Evolutionary conservation across 2,329 filamentous ascomycete species (phyloP), one percentile per base, ranked within the genome.

Genomic region (Taxawa tesnikishii): DNA sequence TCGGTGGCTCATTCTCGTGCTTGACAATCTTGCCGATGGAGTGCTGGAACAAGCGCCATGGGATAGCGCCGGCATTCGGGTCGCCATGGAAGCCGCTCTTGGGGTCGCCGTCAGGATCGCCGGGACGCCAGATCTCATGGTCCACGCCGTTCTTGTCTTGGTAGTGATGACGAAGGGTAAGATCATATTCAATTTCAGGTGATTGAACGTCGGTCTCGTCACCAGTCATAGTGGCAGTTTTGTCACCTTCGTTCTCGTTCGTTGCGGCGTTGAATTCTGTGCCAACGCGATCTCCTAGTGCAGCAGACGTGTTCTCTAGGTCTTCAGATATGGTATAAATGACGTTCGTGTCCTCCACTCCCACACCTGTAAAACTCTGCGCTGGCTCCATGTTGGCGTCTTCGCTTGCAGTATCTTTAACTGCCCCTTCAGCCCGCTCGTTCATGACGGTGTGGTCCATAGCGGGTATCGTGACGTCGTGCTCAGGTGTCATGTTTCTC

Each of bases 41-140:
- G 4, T 43, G 48, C 32, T 48, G 50, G 39, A 55, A 61, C 6
- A 63, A 28, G 19, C 56, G 58, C 55, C 56, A 61, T 5, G 54
- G 53, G 14, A 41, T 38, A 16, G 44, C 35, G 9, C 34, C 28
- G 6, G 38, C 40, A 6, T 40, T 44, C 10, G 25, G 16, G 2
- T 41, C 42, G 15, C 53, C 46, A 26, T 49, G 38, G 25, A 53
- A 41, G 17, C 53, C 44, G 23, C 39, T 38, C 25, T 37, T 32
- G 11, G 43, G 33, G n/a, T 54, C 41, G 26, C 54, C 58, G 31
- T 62, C 45, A 11, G 50, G 50, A 28, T 62, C 53, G 10, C 45
- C 46, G n/a, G 54, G 47, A 7, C 41, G 42, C 58, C 58, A 63
- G 10, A 60, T 44, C 24, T 49, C 42, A 14, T 57, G 53, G 32